Conservation (phyloP, 306 rosid species). For the Glycyrrhiza uralensis region DNA sequence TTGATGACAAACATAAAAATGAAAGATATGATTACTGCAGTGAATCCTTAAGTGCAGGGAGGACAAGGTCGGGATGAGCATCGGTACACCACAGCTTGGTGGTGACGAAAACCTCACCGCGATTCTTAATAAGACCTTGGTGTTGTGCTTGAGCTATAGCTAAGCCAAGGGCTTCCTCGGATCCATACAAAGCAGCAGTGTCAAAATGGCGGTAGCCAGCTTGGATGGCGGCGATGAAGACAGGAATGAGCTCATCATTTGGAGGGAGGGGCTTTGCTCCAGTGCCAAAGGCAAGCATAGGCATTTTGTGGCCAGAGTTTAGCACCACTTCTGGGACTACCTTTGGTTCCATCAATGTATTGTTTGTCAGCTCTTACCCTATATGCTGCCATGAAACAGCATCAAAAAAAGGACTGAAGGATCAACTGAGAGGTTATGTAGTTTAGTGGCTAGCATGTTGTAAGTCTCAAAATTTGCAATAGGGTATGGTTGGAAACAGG, state of each 20-base stretch:
- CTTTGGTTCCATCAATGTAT: slow-evolving; percentile 8
- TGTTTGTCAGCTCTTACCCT: background rate
- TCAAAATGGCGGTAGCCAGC: slow-evolving; percentile 40
- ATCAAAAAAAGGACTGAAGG: background rate
- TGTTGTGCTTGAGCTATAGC: slow-evolving; percentile 19
- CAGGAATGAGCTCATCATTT: background rate
- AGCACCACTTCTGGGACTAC: slow-evolving; percentile 26
- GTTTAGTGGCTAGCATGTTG: no score
- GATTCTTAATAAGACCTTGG: slow-evolving; percentile 37
- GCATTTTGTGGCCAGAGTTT: slow-evolving; percentile 35
- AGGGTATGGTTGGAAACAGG: no score
- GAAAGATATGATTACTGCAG: slow-evolving; percentile 16
- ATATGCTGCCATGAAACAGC: background rate
- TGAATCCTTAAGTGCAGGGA: slow-evolving; percentile 36
- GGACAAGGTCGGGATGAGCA: slow-evolving; percentile 43
- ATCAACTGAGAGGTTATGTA: no score
- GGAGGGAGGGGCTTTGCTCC: slow-evolving; percentile 20
- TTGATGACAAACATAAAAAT: background rate
- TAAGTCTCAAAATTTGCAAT: no score
- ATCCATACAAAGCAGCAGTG: slow-evolving; percentile 40
- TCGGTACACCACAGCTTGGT: slow-evolving; percentile 40
- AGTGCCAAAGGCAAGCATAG: slow-evolving; percentile 29
- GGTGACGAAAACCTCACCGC: slow-evolving; percentile 45
- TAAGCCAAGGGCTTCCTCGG: slow-evolving; percentile 33
- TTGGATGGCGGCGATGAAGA: slow-evolving; percentile 18